Percentiles rank a stretch among this genome's conserved stretches.
Evolutionary conservation across 192 early-diverging fungal genomes (phyloP).

Genomic region (Coemansia sp.): DNA sequence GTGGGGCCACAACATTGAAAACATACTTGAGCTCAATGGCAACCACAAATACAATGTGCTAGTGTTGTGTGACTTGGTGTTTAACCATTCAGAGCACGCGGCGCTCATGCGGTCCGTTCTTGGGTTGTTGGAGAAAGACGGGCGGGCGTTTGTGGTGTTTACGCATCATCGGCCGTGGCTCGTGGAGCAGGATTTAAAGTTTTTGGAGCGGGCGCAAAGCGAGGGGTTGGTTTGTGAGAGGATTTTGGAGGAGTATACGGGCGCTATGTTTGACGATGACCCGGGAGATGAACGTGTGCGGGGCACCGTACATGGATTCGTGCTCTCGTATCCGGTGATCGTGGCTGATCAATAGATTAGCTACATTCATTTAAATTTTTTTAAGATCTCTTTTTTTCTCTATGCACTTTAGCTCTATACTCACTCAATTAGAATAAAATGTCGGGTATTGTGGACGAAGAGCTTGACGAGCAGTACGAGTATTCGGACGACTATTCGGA

Average conservation of each 20-base stretch:
- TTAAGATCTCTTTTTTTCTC: not conserved
- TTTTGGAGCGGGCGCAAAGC: not conserved
- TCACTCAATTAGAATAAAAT: not conserved
- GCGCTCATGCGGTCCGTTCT: not conserved
- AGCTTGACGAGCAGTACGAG: constrained; percentile 3
- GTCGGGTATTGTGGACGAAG: not conserved
- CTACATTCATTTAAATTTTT: constrained; percentile 7
- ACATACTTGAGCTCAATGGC: not conserved
- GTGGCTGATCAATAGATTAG: too few species aligned
- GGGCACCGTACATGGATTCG: not conserved
- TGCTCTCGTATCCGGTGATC: not conserved
- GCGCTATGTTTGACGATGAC: not conserved
- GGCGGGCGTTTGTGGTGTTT: not conserved
- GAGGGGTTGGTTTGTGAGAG: not conserved
- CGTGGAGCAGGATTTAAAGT: not conserved
- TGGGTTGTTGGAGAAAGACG: not conserved
- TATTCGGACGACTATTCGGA: constrained; percentile 18
- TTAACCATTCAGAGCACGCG: not conserved
- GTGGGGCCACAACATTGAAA: not conserved
- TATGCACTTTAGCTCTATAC: not conserved
- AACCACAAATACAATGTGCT: not conserved
- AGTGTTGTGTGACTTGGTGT: not conserved
- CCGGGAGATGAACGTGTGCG: not conserved
- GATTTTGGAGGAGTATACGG: not conserved
- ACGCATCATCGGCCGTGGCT: not conserved